These are phyloP conservation scores for Wickerhamiella bombiphila DNA, from an alignment of 805 yeast genomes.

Conservation along the genomic window DNA sequence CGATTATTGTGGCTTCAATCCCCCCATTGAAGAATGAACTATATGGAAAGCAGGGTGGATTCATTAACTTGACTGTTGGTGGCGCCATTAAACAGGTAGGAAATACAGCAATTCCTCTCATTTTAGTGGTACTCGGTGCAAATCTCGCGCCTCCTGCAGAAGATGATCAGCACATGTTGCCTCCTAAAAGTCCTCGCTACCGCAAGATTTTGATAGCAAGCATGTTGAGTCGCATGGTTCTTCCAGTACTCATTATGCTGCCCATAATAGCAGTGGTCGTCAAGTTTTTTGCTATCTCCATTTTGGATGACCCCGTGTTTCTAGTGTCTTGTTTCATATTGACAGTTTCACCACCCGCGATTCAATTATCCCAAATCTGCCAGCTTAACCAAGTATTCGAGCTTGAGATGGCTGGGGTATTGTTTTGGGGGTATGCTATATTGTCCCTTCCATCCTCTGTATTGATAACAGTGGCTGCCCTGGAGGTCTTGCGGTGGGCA, in stretches of 20 bases:
- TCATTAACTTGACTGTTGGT: conserved; percentile 38
- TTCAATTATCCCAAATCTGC: conserved; percentile 50
- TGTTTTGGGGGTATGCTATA: conserved; percentile 54
- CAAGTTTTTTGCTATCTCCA: conserved; percentile 34
- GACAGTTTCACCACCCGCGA: conserved; percentile 53
- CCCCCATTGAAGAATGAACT: conserved; percentile 33
- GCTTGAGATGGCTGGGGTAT: conserved; percentile 48
- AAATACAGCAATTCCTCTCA: conserved; percentile 45
- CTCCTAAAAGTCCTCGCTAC: conserved; percentile 25
- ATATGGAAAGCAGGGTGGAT: conserved; percentile 30
- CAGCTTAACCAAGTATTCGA: conserved; percentile 47
- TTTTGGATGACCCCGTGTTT: conserved; percentile 43
- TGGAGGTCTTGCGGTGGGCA: conserved; percentile 43
- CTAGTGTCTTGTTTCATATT: conserved; percentile 43
- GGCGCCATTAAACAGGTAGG: conserved; percentile 40
- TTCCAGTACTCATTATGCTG: conserved; percentile 40
- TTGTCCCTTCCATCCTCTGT: conserved; percentile 47
- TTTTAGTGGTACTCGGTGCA: conserved; percentile 45
- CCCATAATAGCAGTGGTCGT: conserved; percentile 41
- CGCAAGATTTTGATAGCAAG: conserved; percentile 36
- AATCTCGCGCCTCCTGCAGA: conserved; percentile 44
- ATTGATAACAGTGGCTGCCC: conserved; percentile 37
- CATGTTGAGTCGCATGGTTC: conserved; percentile 41
- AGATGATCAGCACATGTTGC: conserved; percentile 22
- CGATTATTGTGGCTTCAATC: conserved; percentile 45